A percentile compares a stretch with the other conserved stretches of the same genome.
phyloP scores from a whole-genome alignment of 176 grass and related monocot species.

The Metroxylon sagu region DNA sequence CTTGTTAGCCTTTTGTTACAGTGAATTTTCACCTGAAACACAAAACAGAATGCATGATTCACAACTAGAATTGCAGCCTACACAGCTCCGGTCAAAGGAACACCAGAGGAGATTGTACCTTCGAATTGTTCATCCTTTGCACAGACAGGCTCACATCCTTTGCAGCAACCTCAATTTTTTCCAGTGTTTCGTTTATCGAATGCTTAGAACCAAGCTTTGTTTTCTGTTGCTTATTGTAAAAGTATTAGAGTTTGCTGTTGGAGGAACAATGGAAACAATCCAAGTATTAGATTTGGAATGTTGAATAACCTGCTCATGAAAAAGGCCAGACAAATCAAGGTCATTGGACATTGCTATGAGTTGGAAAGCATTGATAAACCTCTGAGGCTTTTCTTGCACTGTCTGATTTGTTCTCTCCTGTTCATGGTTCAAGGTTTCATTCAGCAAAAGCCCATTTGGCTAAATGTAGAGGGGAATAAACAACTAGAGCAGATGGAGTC shows the following conservation, averaged over 20 bases:
- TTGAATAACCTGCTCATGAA: slow-evolving; percentile 41
- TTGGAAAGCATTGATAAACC: slow-evolving; percentile 53
- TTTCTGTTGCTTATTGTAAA: slow-evolving; percentile 30
- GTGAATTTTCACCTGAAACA: slow-evolving; percentile 53
- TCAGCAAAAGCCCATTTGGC: too few species aligned
- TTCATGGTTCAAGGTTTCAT: neutral
- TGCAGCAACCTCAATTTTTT: slow-evolving; percentile 50
- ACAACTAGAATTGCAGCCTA: too few species aligned
- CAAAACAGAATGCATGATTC: neutral
- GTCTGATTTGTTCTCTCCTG: slow-evolving; percentile 20
- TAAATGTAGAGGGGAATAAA: neutral
- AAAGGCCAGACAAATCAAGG: slow-evolving; percentile 64
- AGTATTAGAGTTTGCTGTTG: neutral
- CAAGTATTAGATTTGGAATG: neutral
- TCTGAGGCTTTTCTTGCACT: slow-evolving; percentile 10
- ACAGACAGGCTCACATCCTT: slow-evolving; percentile 31
- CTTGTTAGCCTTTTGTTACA: slow-evolving; percentile 28
- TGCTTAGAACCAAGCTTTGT: slow-evolving; percentile 45
- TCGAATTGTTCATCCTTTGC: slow-evolving; percentile 35
- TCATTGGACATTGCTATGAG: slow-evolving; percentile 56
- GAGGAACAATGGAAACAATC: neutral
- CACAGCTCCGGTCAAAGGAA: neutral
- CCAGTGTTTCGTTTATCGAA: slow-evolving; percentile 49
- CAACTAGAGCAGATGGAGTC: too few species aligned
- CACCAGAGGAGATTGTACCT: slow-evolving; percentile 15